Percentiles rank a stretch among this genome's conserved stretches.
Evolutionary conservation across 441 rosid species (phyloP).

Genomic region (Melastoma candidum): DNA sequence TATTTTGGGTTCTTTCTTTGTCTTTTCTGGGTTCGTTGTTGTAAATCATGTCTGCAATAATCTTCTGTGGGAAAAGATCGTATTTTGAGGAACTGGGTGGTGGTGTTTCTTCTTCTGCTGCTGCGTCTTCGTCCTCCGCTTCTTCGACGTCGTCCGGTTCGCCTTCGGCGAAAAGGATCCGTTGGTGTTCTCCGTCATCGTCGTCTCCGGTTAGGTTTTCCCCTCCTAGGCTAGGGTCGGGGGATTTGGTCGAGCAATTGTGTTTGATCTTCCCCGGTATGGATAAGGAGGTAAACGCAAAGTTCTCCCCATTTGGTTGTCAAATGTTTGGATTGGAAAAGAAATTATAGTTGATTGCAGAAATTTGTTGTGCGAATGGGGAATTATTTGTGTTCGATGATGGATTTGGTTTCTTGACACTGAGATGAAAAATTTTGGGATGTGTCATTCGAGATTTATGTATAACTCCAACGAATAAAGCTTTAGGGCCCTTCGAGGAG

Average conservation of each 20-base stretch:
- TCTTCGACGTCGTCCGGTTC: no score
- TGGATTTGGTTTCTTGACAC: no score
- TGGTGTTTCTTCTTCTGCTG: slow-evolving; percentile 40
- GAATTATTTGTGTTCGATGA: no score
- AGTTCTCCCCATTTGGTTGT: neutral
- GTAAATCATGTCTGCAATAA: slow-evolving; percentile 89
- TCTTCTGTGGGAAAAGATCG: slow-evolving; percentile 94
- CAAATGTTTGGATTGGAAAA: neutral
- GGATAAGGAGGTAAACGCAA: slow-evolving; percentile 57
- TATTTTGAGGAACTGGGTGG: slow-evolving; percentile 70
- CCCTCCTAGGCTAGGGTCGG: slow-evolving; percentile 33
- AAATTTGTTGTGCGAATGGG: no score
- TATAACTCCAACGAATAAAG: no score
- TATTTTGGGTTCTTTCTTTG: no score
- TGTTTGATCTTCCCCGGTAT: slow-evolving; percentile 60
- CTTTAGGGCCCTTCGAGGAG: no score
- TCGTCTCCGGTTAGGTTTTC: slow-evolving; percentile 50
- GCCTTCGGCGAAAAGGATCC: slow-evolving; percentile 35
- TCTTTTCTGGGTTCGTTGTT: no score
- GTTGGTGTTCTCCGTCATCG: slow-evolving; percentile 38
- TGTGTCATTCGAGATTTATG: no score
- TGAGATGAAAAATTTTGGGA: no score
- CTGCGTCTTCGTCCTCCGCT: slow-evolving; percentile 8
- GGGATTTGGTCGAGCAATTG: slow-evolving; percentile 44
- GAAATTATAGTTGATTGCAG: neutral